phyloP scores from a whole-genome alignment of 495 filamentous ascomycete species.

The Xylaria longipes region DNA sequence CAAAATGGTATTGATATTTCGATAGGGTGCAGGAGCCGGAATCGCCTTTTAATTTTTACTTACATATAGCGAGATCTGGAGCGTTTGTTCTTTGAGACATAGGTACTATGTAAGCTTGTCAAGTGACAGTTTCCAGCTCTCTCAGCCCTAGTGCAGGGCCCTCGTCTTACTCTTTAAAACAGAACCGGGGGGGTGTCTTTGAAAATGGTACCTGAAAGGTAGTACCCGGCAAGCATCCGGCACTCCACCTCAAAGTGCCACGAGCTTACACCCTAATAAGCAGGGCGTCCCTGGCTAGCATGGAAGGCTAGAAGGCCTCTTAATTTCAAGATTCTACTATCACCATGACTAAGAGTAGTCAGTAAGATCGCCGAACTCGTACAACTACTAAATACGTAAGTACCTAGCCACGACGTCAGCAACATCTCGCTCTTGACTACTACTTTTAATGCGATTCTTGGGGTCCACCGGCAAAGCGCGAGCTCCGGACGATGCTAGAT shows the following conservation, averaged over 20 bases:
- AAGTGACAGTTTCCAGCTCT: conserved; percentile 16
- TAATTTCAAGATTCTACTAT: too few species aligned
- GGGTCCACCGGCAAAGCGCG: not conserved
- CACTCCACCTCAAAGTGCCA: conserved; percentile 19
- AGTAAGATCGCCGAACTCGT: conserved; percentile 4
- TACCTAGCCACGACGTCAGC: conserved; percentile 14
- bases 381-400: not conserved
- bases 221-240: conserved; percentile 24
- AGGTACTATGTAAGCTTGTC: not conserved
- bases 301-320: conserved; percentile 16
- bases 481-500: not conserved
- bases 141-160: conserved; percentile 13
- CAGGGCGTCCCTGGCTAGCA: conserved; percentile 16
- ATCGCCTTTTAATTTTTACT: not conserved
- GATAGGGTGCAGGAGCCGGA: not conserved
- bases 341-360: not conserved
- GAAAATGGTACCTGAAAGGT: conserved; percentile 2
- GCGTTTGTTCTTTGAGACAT: not conserved
- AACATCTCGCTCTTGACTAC: not conserved
- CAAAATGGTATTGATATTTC: not conserved
- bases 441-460: not conserved
- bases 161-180: conserved; percentile 8
- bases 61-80: not conserved
- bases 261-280: conserved; percentile 7
- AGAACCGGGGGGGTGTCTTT: not conserved